Evolutionary conservation across 108 stramenopile genomes (phyloP).

Genomic region (Skeletonema potamos): DNA sequence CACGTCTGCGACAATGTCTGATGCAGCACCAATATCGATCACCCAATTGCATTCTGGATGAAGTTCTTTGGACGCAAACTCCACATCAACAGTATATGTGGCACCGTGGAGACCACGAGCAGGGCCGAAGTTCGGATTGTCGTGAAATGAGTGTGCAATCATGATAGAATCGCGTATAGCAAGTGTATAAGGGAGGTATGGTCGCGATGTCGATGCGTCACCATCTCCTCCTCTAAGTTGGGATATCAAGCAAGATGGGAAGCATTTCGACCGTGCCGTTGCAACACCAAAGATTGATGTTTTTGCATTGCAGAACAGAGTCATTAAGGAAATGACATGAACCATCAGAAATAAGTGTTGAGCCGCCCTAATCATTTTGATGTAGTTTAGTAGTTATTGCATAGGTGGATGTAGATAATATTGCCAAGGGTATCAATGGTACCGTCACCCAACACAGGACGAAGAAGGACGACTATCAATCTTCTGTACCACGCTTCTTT

Average conservation of each 20-base stretch:
- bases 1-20: constrained; percentile 68
- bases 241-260: neutral
- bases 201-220: constrained; percentile 9
- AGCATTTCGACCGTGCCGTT: neutral
- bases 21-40: constrained; percentile 91
- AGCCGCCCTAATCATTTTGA: neutral
- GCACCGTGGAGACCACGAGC: constrained; percentile 93
- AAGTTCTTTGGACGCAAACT: constrained; percentile 66
- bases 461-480: too few species aligned
- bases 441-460: too few species aligned
- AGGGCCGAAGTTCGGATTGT: constrained; percentile 84
- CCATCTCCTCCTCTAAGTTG: constrained; percentile 19
- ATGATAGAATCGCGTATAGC: constrained; percentile 92
- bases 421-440: too few species aligned
- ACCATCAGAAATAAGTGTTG: neutral
- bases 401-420: too few species aligned
- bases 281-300: constrained; percentile 25
- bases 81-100: constrained; percentile 93
- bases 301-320: neutral
- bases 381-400: neutral
- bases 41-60: constrained; percentile 87
- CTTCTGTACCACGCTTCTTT: too few species aligned
- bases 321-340: neutral
- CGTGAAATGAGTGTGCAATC: constrained; percentile 93
- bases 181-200: constrained; percentile 72